Percentiles rank a stretch among this genome's conserved stretches.
These are phyloP conservation scores for Turnera subulata DNA, from an alignment of 345 rosid species.

Conservation along the genomic window DNA sequence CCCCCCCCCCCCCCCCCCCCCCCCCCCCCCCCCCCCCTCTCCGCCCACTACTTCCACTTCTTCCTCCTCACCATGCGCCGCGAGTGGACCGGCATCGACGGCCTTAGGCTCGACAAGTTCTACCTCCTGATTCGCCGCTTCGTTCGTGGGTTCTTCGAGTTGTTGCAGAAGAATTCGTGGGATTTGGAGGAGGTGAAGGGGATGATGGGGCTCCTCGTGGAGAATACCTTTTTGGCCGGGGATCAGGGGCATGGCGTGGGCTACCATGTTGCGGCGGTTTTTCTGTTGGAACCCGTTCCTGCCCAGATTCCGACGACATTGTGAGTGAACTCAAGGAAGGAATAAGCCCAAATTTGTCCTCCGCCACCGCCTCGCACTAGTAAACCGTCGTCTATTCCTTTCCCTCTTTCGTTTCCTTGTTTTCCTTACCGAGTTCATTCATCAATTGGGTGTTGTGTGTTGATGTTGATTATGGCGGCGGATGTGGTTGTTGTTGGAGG, in stretches of 20 bases:
- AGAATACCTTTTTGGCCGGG: slow-evolving; percentile 42
- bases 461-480: too few species aligned
- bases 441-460: too few species aligned
- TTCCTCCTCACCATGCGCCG: slow-evolving; percentile 90
- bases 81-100: slow-evolving; percentile 89
- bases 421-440: too few species aligned
- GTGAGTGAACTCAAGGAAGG: too few species aligned
- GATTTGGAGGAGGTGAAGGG: slow-evolving; percentile 46
- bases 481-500: too few species aligned
- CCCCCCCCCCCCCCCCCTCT: slow-evolving; percentile 42
- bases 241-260: slow-evolving; percentile 81
- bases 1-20: too few species aligned
- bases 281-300: slow-evolving; percentile 69
- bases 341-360: too few species aligned
- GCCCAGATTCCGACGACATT: too few species aligned
- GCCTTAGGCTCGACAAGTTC: slow-evolving; percentile 80
- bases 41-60: slow-evolving; percentile 61
- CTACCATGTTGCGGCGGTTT: slow-evolving; percentile 70
- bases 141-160: slow-evolving; percentile 39
- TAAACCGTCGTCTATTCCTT: too few species aligned
- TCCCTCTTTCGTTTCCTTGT: too few species aligned
- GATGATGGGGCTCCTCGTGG: slow-evolving; percentile 45
- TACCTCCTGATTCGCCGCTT: slow-evolving; percentile 80
- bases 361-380: too few species aligned
- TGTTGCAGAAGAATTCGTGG: slow-evolving; percentile 55